Evolutionary conservation across 345 rosid genomes (phyloP).

Genomic region (Microcos paniculata): DNA sequence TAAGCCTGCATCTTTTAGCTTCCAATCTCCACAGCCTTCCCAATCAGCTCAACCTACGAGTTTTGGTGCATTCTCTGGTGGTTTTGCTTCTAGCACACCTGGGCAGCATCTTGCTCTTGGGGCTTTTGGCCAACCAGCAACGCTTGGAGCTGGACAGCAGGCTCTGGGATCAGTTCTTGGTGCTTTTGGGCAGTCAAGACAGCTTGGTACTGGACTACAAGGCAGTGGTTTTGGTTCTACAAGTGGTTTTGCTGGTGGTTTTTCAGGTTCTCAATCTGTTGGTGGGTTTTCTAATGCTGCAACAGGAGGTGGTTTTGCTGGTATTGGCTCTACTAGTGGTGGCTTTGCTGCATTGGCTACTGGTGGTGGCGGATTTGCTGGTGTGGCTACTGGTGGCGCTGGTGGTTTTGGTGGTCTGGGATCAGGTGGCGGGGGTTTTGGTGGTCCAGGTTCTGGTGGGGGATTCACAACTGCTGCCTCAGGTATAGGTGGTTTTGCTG

Average conservation of each 20-base stretch:
- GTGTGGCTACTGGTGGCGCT: conserved; percentile 35
- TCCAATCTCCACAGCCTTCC: conserved; percentile 57
- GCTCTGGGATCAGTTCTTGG: conserved; percentile 94
- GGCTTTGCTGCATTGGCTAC: conserved; percentile 46
- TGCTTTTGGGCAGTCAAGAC: conserved; percentile 93
- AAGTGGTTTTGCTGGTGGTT: conserved; percentile 52
- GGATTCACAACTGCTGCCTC: conserved; percentile 18
- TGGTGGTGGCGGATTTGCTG: conserved; percentile 55
- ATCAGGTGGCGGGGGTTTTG: conserved; percentile 48
- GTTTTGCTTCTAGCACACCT: conserved; percentile 46
- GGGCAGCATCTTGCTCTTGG: conserved; percentile 57
- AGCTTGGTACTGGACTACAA: conserved; percentile 65
- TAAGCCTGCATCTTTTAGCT: conserved; percentile 85
- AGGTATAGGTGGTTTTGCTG: conserved; percentile 41
- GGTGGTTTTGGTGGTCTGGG: conserved; percentile 49
- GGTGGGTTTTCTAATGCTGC: conserved; percentile 62
- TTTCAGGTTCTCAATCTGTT: conserved; percentile 45
- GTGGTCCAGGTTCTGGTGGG: conserved; percentile 17
- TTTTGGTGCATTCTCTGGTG: conserved; percentile 54
- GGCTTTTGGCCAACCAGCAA: conserved; percentile 82
- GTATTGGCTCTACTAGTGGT: conserved; percentile 31
- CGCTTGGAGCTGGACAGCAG: conserved; percentile 79
- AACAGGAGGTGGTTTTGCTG: conserved; percentile 45
- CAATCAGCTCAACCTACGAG: conserved; percentile 57
- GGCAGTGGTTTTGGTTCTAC: conserved; percentile 63